phyloP scores from a whole-genome alignment of 495 filamentous ascomycete genomes.

The Penicillium arizonense region DNA sequence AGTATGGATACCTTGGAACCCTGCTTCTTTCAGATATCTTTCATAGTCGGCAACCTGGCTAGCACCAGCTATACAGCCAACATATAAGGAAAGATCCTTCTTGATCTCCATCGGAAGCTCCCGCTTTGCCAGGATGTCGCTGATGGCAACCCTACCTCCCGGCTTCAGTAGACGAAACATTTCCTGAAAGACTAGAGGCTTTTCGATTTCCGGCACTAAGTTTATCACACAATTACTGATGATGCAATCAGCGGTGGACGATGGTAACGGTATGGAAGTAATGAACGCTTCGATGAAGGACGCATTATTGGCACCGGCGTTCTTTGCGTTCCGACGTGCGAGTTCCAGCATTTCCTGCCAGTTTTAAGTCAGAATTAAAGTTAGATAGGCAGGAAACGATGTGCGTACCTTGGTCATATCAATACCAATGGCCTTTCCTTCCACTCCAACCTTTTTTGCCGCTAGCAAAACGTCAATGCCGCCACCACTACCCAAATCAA shows the following conservation, averaged over 20 bases:
- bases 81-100: constrained; percentile 51
- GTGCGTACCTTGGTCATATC: constrained; percentile 61
- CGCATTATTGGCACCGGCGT: constrained; percentile 41
- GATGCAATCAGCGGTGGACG: constrained; percentile 51
- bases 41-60: constrained; percentile 55
- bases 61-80: constrained; percentile 62
- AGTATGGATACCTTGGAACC: constrained; percentile 57
- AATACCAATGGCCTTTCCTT: constrained; percentile 58
- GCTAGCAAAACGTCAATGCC: constrained; percentile 67
- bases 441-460: constrained; percentile 51
- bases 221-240: constrained; percentile 68
- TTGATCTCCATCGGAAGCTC: constrained; percentile 47
- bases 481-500: constrained; percentile 63
- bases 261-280: constrained; percentile 47
- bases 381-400: not conserved
- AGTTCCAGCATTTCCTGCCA: constrained; percentile 58
- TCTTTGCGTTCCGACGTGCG: constrained; percentile 43
- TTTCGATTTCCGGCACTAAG: constrained; percentile 59
- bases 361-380: constrained; percentile 1
- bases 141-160: constrained; percentile 60
- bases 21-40: constrained; percentile 48
- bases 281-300: constrained; percentile 54
- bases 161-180: constrained; percentile 61
- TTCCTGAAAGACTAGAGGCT: constrained; percentile 57
- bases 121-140: constrained; percentile 61